Conservation (phyloP, 306 rosid species). For the Cucumis hystrix region DNA sequence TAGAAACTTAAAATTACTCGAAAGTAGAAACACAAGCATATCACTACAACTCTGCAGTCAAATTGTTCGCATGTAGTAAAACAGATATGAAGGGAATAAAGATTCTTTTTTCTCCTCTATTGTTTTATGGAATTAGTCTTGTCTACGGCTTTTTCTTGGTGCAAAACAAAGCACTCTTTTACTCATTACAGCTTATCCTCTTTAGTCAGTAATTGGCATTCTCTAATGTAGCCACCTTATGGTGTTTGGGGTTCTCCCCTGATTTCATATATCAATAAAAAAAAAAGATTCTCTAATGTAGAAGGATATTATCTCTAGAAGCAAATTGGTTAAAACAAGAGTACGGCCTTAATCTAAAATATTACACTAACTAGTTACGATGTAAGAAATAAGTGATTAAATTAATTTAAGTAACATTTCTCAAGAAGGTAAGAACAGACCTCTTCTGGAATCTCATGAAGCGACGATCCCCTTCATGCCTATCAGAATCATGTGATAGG, state of each 20-base stretch:
- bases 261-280: too few relatives aligned
- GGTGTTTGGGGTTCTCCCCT: too few relatives aligned
- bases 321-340: not conserved
- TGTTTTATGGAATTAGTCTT: too few relatives aligned
- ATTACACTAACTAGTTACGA: not conserved
- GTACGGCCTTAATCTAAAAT: not conserved
- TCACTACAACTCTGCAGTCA: not conserved
- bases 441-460: constrained; percentile 86
- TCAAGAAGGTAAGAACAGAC: constrained; percentile 20
- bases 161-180: too few relatives aligned
- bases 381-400: not conserved
- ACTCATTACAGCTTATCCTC: too few relatives aligned
- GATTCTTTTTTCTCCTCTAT: not conserved
- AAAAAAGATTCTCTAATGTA: not conserved
- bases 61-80: not conserved
- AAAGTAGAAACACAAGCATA: not conserved
- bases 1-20: not conserved
- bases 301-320: not conserved
- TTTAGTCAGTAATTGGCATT: too few relatives aligned
- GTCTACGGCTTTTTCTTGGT: too few relatives aligned
- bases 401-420: not conserved
- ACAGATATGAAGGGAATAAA: not conserved
- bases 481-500: constrained; percentile 81
- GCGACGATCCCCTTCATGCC: constrained; percentile 87
- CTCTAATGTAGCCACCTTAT: too few relatives aligned